phyloP scores from a whole-genome alignment of 495 filamentous ascomycete species.

The Aspergillus nanangensis region DNA sequence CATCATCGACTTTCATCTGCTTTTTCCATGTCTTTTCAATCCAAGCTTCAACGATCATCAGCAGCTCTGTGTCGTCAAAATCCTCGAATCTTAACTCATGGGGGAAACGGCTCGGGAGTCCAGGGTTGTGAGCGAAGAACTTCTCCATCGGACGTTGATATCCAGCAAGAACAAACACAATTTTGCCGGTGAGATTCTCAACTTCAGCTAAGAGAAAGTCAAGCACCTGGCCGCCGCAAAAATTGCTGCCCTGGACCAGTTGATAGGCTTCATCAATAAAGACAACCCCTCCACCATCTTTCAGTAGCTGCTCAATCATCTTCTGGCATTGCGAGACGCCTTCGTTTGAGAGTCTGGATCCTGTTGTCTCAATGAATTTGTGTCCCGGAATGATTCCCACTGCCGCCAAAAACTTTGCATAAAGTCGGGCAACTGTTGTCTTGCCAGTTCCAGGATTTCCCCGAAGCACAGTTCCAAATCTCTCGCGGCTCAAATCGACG shows the following conservation, averaged over 20 bases:
- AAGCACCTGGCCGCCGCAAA: constrained; percentile 57
- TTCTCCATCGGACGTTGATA: constrained; percentile 76
- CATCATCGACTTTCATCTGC: constrained; percentile 57
- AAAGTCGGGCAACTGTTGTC: constrained; percentile 76
- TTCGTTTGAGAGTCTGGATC: constrained; percentile 59
- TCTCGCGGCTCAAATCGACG: constrained; percentile 49
- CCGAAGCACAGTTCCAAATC: constrained; percentile 60
- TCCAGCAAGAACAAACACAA: constrained; percentile 74
- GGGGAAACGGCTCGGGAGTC: constrained; percentile 69
- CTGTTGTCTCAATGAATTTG: constrained; percentile 62
- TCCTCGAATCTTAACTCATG: constrained; percentile 62
- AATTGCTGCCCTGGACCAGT: constrained; percentile 40
- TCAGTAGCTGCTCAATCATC: constrained; percentile 50
- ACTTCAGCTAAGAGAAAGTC: constrained; percentile 73
- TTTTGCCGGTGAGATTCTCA: constrained; percentile 68
- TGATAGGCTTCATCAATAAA: constrained; percentile 79
- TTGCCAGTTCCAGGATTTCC: constrained; percentile 88
- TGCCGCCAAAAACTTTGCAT: constrained; percentile 62
- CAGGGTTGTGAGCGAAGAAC: constrained; percentile 76
- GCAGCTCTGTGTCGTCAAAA: constrained; percentile 63
- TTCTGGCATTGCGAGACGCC: constrained; percentile 55
- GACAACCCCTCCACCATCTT: constrained; percentile 60
- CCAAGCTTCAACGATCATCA: constrained; percentile 43
- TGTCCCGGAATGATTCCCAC: constrained; percentile 52
- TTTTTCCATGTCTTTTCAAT: constrained; percentile 47